A percentile compares a stretch with the other conserved stretches of the same genome.
phyloP scores from a whole-genome alignment of 352 stramenopile species.

The Elongisporangium undulatum region DNA sequence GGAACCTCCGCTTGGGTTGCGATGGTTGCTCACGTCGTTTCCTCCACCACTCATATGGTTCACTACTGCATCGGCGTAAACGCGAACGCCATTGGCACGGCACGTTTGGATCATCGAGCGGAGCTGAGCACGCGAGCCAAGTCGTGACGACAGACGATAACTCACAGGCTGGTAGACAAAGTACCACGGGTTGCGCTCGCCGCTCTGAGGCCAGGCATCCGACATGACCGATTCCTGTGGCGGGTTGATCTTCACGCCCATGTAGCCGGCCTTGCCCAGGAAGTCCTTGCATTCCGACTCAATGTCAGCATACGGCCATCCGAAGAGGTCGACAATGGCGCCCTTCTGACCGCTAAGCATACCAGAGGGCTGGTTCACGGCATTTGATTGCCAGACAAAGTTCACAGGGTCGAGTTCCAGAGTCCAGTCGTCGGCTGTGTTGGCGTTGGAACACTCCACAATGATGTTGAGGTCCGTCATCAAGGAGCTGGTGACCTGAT shows the following conservation, averaged over 20 bases:
- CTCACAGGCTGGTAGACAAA: conserved; percentile 51
- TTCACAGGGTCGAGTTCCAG: conserved; percentile 53
- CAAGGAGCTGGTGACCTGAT: conserved; percentile 18
- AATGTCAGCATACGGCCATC: conserved; percentile 63
- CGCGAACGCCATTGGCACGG: conserved; percentile 47
- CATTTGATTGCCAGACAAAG: conserved; percentile 54
- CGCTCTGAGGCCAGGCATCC: conserved; percentile 28
- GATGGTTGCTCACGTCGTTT: conserved; percentile 39
- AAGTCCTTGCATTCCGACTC: conserved; percentile 56
- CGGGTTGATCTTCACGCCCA: conserved; percentile 68
- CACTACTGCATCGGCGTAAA: conserved; percentile 58
- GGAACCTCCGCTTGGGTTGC: conserved; percentile 12
- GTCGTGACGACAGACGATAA: conserved; percentile 51
- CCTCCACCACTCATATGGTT: conserved; percentile 52
- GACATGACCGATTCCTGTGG: conserved; percentile 53
- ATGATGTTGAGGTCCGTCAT: conserved; percentile 26
- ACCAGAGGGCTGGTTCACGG: conserved; percentile 20
- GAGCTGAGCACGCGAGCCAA: conserved; percentile 45
- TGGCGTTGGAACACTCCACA: conserved; percentile 16
- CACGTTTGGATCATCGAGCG: conserved; percentile 65
- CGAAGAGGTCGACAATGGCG: conserved; percentile 66
- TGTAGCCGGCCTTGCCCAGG: conserved; percentile 58
- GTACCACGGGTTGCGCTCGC: conserved; percentile 64
- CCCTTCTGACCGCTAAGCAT: conserved; percentile 49
- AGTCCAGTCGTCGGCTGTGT: conserved; percentile 16